Evolutionary conservation across 148 eudicot species (phyloP), one percentile per base, ranked within the genome.

Genomic region (Beta vulgaris): DNA sequence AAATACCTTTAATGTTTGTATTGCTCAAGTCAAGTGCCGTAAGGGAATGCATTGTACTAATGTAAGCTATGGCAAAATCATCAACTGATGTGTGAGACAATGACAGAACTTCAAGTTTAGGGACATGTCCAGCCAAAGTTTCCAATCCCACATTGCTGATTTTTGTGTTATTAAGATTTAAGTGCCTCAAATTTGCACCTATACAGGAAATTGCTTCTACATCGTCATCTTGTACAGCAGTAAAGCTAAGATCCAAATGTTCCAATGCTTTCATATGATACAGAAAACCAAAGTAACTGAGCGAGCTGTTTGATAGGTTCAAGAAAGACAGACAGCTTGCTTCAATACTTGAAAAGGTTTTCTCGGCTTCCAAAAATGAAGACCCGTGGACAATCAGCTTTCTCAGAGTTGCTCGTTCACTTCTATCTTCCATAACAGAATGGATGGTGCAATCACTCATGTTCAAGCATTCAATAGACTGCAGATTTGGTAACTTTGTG

Each of bases 391-490:
- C 71, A 71, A 86, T 79, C 63, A 95, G 88, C 82, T 88, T 88
- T 68, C 62, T 62, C 77, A 92, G 61, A 42, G 73, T 67, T 75
- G 74, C 78, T 81, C 76, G 86, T 44, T 82, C 85, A 49, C 86
- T 86, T 57, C 57, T 37, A 12, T 84, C 91, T 73, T 82, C 84
- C 65, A 87, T 82, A 48, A 86, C 42, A 71, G 92, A 88, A 68
- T 61, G 48, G 75, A 90, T 82, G 60, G 82, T 54, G 75, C 98
- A 95, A 73, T 89, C 84, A 79, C 98, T 90, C 98, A 95, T 92
- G 85, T 89, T 85, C 78, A 95, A 83, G 86, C 78, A 71, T 68
- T 68, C 54, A 71, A 95, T 86, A 63, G 85, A 83, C 77, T 84
- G 71, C 82, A 92, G 71, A 64, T 71, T 82, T 48, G 98, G 93